Evolutionary conservation across 148 eudicot genomes (phyloP).

Genomic region (Rheum nobile): DNA sequence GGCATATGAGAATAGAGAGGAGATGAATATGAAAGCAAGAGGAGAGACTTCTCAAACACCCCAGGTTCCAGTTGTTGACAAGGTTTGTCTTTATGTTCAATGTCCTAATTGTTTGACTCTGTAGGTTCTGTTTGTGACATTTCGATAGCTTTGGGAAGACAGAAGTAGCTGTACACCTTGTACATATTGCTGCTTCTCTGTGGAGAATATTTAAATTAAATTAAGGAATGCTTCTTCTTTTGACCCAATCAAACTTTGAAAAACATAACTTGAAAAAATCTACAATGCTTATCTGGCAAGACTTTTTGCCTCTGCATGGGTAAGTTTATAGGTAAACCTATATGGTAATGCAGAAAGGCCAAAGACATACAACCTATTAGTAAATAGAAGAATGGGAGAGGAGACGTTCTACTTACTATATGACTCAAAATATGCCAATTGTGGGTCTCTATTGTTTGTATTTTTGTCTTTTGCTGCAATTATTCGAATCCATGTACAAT

Average conservation of each 20-base stretch:
- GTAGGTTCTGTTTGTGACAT: neutral
- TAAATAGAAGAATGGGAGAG: neutral
- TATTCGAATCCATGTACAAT: no score
- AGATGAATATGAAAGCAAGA: slow-evolving; percentile 48
- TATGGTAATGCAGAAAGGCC: neutral
- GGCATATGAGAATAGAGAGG: slow-evolving; percentile 67
- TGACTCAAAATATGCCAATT: neutral
- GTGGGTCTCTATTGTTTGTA: neutral
- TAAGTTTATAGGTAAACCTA: neutral
- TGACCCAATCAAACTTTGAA: neutral
- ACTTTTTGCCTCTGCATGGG: neutral
- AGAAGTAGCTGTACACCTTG: neutral
- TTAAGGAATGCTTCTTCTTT: neutral
- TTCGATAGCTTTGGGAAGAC: neutral
- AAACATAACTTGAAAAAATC: neutral
- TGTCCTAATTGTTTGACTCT: neutral
- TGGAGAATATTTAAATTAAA: neutral
- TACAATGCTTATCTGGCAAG: neutral
- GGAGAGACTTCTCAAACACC: slow-evolving; percentile 47
- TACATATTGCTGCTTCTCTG: neutral
- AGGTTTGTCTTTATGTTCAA: slow-evolving; percentile 35
- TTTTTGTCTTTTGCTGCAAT: neutral
- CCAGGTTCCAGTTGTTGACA: slow-evolving; percentile 40
- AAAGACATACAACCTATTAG: neutral
- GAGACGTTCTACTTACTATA: neutral